Evolutionary conservation across 139 green algal species (phyloP).

Genomic region (Ettlia oleoabundans): DNA sequence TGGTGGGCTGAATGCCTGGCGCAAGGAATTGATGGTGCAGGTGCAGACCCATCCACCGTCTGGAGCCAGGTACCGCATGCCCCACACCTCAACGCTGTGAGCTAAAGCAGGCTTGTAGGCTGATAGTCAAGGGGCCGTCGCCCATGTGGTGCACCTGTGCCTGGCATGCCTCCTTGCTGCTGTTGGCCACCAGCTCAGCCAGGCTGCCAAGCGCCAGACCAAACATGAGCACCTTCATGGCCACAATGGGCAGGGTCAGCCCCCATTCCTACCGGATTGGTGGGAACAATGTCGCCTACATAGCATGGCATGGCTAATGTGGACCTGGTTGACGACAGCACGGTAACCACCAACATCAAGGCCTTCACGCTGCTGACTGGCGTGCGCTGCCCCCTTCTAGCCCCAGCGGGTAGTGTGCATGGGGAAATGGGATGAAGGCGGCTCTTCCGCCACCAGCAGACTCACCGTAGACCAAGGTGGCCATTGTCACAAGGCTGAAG

Average conservation of each 20-base stretch:
- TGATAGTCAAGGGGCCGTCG: background rate
- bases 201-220: slow-evolving; percentile 27
- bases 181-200: slow-evolving; percentile 11
- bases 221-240: slow-evolving; percentile 24
- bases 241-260: background rate
- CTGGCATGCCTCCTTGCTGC: slow-evolving; percentile 35
- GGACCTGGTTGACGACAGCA: too few relatives aligned
- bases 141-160: background rate
- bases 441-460: background rate
- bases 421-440: too few relatives aligned
- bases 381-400: too few relatives aligned
- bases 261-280: background rate
- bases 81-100: background rate
- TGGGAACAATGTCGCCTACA: slow-evolving; percentile 24
- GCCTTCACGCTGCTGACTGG: too few relatives aligned
- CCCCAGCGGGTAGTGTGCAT: too few relatives aligned
- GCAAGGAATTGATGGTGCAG: too few relatives aligned
- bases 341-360: too few relatives aligned
- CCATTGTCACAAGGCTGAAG: slow-evolving; percentile 5
- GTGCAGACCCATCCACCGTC: too few relatives aligned
- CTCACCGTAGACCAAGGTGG: slow-evolving; percentile 5
- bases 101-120: too few relatives aligned
- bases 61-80: too few relatives aligned
- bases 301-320: background rate
- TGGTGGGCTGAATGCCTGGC: too few relatives aligned